Evolutionary conservation across 2,329 filamentous ascomycete genomes (phyloP).

Genomic region (Cyphellophora europaea): DNA sequence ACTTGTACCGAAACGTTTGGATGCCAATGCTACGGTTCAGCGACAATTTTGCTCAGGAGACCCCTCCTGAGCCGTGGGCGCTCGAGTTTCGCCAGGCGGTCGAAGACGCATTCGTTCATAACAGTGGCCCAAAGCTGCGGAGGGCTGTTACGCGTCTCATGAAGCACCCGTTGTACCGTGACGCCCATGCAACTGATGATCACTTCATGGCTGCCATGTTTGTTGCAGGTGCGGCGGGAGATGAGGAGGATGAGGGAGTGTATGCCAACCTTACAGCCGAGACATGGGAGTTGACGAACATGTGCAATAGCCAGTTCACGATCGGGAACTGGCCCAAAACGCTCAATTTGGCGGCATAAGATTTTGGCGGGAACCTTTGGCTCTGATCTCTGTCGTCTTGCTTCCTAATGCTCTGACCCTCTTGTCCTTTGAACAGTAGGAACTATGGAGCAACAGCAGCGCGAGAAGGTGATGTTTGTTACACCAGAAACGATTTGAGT

Average conservation of each 20-base stretch:
- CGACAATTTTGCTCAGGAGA: slow-evolving; percentile 54
- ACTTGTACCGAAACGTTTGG: slow-evolving; percentile 52
- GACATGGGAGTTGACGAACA: slow-evolving; percentile 56
- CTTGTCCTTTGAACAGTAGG: no score
- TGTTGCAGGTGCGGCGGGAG: slow-evolving; percentile 48
- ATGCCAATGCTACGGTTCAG: slow-evolving; percentile 52
- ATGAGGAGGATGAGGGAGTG: slow-evolving; percentile 35
- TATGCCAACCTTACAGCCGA: slow-evolving; percentile 44
- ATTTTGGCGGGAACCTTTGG: no score
- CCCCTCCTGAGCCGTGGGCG: slow-evolving; percentile 50
- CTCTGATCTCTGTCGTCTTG: no score
- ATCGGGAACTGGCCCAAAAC: no score
- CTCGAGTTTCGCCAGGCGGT: slow-evolving; percentile 58
- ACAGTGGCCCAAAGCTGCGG: slow-evolving; percentile 44
- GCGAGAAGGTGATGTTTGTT: no score
- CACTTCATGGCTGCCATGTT: slow-evolving; percentile 61
- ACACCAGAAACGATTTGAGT: no score
- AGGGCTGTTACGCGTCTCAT: slow-evolving; percentile 52
- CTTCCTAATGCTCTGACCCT: no score
- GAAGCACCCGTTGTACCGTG: slow-evolving; percentile 57
- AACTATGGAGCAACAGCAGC: no score
- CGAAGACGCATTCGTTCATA: slow-evolving; percentile 49
- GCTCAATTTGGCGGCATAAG: no score
- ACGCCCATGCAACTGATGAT: slow-evolving; percentile 62
- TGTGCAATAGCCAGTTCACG: slow-evolving; percentile 54